These are phyloP conservation scores for Isabelozyma heimii DNA, from an alignment of 805 yeast species.

Conservation along the genomic window DNA sequence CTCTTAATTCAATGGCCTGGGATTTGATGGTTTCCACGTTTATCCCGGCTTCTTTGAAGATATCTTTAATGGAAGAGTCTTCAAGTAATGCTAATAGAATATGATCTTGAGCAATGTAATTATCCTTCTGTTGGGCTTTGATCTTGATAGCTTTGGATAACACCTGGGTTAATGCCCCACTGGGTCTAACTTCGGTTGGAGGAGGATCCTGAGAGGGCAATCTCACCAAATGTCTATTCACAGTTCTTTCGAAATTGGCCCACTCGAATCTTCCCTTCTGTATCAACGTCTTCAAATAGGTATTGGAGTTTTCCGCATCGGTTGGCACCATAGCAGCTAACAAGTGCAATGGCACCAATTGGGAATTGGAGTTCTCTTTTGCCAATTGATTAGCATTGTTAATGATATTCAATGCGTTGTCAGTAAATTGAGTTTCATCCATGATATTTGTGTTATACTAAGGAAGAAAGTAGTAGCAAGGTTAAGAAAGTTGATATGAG, in stretches of 20 bases:
- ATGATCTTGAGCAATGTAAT: constrained; percentile 93
- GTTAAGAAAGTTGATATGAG: background rate
- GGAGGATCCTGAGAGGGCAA: constrained; percentile 89
- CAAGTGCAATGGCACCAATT: constrained; percentile 84
- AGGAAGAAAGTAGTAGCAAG: background rate
- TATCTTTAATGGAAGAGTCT: constrained; percentile 64
- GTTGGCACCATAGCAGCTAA: constrained; percentile 80
- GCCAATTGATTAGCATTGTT: constrained; percentile 81
- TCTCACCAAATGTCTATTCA: constrained; percentile 78
- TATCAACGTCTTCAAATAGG: constrained; percentile 73
- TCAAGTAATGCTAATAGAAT: constrained; percentile 80
- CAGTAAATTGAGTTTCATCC: constrained; percentile 84
- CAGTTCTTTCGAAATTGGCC: constrained; percentile 71
- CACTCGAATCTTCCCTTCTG: constrained; percentile 90
- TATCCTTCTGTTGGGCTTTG: constrained; percentile 84
- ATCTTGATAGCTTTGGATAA: constrained; percentile 72
- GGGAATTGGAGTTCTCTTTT: constrained; percentile 57
- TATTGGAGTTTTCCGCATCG: constrained; percentile 69
- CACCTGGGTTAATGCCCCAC: constrained; percentile 74
- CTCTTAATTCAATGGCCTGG: constrained; percentile 80
- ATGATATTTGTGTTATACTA: constrained; percentile 17
- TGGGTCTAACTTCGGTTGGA: constrained; percentile 75
- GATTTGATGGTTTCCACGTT: constrained; percentile 70
- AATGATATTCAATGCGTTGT: constrained; percentile 81
- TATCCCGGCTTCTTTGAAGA: constrained; percentile 71